A percentile compares a stretch with the other conserved stretches of the same genome.
Evolutionary conservation across 768 basidiomycete genomes (phyloP).

Genomic region (Termitomyces sp.): DNA sequence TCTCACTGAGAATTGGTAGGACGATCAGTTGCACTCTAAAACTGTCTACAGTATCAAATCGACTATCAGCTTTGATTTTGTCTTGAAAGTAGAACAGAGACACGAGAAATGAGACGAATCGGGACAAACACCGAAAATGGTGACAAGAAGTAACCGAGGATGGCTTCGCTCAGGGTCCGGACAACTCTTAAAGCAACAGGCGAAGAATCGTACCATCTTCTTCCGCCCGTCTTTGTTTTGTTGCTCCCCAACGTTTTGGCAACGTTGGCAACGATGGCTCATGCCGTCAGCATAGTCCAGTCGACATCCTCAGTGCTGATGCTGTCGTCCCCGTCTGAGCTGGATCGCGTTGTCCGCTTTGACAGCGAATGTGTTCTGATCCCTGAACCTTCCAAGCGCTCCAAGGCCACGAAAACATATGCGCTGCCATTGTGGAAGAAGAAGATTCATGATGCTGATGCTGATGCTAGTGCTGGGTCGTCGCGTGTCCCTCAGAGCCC

Average conservation of each 20-base stretch:
- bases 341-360: conserved; percentile 52
- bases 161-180: conserved; percentile 12
- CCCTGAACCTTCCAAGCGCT: conserved; percentile 49
- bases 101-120: neutral
- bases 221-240: neutral
- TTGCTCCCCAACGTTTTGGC: conserved; percentile 8
- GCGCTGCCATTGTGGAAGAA: conserved; percentile 64
- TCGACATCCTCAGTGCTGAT: conserved; percentile 7
- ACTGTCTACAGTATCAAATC: neutral
- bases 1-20: neutral
- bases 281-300: conserved; percentile 5
- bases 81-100: conserved; percentile 4
- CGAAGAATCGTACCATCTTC: conserved; percentile 13
- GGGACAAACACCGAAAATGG: neutral
- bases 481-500: conserved; percentile 13
- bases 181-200: conserved; percentile 4
- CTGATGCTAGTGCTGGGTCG: conserved; percentile 17
- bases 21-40: neutral
- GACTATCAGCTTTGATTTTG: neutral
- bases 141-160: conserved; percentile 5
- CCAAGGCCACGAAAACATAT: conserved; percentile 58
- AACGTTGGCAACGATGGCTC: conserved; percentile 13
- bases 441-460: conserved; percentile 19
- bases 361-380: conserved; percentile 71
- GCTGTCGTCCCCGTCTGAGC: conserved; percentile 2